Percentiles rank a stretch among this genome's conserved stretches.
Conservation (phyloP, 2,329 filamentous ascomycete species). For the Amauroascus niger region DNA sequence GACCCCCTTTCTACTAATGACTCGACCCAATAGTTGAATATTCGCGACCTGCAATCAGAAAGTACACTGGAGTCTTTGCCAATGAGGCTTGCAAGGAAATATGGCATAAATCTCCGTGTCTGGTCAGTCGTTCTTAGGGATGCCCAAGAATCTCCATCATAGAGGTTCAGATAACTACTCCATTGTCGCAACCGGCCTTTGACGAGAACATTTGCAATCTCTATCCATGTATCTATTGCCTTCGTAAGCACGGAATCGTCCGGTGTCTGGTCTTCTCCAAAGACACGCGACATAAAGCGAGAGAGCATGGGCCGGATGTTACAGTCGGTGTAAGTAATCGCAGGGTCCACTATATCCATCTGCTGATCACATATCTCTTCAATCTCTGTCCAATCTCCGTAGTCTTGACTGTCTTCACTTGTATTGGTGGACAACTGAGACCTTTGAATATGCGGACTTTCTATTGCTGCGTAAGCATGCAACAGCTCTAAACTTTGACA, state of each 20-base stretch:
- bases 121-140: conserved; percentile 39
- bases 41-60: conserved; percentile 38
- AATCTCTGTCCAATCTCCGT: conserved; percentile 49
- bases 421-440: conserved; percentile 19
- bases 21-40: conserved; percentile 46
- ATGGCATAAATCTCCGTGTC: conserved; percentile 40
- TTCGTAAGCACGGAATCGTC: conserved; percentile 46
- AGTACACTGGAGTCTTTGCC: conserved; percentile 35
- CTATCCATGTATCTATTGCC: conserved; percentile 48
- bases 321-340: conserved; percentile 31
- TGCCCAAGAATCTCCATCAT: conserved; percentile 43
- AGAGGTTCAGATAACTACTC: conserved; percentile 48
- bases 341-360: conserved; percentile 21
- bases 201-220: conserved; percentile 41
- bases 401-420: conserved; percentile 57
- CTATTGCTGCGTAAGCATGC: conserved; percentile 33
- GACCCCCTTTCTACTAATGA: conserved; percentile 51
- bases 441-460: conserved; percentile 19
- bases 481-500: conserved; percentile 43
- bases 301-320: conserved; percentile 43
- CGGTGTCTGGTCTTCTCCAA: conserved; percentile 48
- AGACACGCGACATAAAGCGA: conserved; percentile 50
- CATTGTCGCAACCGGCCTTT: conserved; percentile 42
- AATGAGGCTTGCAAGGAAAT: conserved; percentile 39
- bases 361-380: conserved; percentile 37